Base-by-base conservation (phyloP, 192 early-diverging fungal genomes). In the Rhizoclosmatium globosum region DNA sequence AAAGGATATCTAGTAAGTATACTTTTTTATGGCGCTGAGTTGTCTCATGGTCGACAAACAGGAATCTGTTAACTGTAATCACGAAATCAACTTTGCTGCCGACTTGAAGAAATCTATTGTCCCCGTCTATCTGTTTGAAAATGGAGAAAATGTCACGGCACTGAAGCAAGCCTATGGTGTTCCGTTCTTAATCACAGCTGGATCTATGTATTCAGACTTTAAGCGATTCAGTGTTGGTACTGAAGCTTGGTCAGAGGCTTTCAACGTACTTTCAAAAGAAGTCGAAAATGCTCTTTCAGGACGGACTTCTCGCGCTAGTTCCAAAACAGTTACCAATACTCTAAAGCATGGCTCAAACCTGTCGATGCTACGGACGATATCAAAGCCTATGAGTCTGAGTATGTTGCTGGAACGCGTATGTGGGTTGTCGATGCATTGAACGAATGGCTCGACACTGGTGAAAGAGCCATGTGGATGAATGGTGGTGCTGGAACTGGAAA, bases 401-500 rank as follows among this genome's bases (percentile, higher is more conserved):
- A 76, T 48, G 74, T 76, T 41, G 17, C 42, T 2, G 64, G 64
- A 17, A 76, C 74, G 19, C 74, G 74, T 2, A 17, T 41, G 21
- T 76, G 74, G 74, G 21, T 71, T 11, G 44, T 21, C 3, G 56
- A 72, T 11, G 21, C 19, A 11, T 31, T 72, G 39, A 6, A 50
- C 19, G 71, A 56, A 17, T 72, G 71, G 71, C 53, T 38, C 7
- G 11, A 38, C n/a, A 13, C 47, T 2, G 42, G n/a, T 72, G 74
- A 76, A 46, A 11, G 39, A 2, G 61, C 70, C 48, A n/a, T 76
- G 67, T 76, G 74, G 74, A 17, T 76, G 2, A 46, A 53, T 45
- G 74, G 64, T 31, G 74, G 74, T n/a, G 74, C 74, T 31, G 31
- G 31, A 31, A 50, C 48, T 68, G 74, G 74, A 44, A 76, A 76